These are phyloP conservation scores for Zygotorulaspora danielsina DNA, from an alignment of 805 yeast genomes.

Conservation along the genomic window DNA sequence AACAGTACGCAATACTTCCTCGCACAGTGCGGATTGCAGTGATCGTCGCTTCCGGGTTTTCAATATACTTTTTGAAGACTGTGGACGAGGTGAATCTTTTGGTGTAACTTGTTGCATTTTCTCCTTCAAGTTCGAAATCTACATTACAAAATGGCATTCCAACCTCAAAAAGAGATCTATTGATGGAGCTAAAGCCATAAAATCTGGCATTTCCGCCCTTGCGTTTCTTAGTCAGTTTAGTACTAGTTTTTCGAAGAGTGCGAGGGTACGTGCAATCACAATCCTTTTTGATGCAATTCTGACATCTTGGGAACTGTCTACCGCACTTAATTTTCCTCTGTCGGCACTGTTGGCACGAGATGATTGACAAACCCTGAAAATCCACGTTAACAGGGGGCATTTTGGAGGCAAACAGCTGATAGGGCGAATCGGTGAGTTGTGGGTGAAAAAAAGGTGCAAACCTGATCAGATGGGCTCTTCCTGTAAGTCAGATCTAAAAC, in stretches of 20 bases:
- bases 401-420: not conserved
- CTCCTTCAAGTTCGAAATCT: slow-evolving; percentile 14
- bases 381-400: slow-evolving; percentile 16
- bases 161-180: slow-evolving; percentile 14
- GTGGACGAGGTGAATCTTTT: slow-evolving; percentile 6
- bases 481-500: too few species aligned
- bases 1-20: slow-evolving; percentile 7
- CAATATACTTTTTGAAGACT: slow-evolving; percentile 10
- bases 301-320: slow-evolving; percentile 13
- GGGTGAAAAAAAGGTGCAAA: too few species aligned
- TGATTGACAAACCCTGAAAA: slow-evolving; percentile 17
- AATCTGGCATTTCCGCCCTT: slow-evolving; percentile 11
- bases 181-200: slow-evolving; percentile 16
- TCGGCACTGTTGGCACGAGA: slow-evolving; percentile 24
- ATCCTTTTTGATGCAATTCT: slow-evolving; percentile 11
- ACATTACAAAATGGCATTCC: slow-evolving; percentile 17
- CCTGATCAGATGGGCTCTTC: too few species aligned
- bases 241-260: slow-evolving; percentile 15
- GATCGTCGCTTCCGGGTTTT: slow-evolving; percentile 3
- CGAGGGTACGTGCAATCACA: slow-evolving; percentile 11
- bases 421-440: too few species aligned
- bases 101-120: slow-evolving; percentile 7
- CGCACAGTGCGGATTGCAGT: slow-evolving; percentile 6
- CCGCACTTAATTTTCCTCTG: slow-evolving; percentile 13
- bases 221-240: slow-evolving; percentile 12